Percentiles rank a stretch among this genome's conserved stretches.
Evolutionary conservation across 2,329 filamentous ascomycete genomes (phyloP).

Genomic region (Lasiodiplodia theobromae): DNA sequence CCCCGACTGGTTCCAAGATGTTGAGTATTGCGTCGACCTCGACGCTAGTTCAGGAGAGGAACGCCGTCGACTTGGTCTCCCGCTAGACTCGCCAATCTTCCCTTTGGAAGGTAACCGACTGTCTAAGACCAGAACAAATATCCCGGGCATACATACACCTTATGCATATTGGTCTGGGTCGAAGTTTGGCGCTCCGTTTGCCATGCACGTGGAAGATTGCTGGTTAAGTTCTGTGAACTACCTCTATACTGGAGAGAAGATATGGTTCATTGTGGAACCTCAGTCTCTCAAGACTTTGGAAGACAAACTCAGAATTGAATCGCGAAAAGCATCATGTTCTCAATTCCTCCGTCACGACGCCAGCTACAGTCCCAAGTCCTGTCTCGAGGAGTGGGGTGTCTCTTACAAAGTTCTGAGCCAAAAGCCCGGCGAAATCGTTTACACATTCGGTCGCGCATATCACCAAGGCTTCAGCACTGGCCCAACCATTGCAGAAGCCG

Average conservation of each 20-base stretch:
- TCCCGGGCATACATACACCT: neutral
- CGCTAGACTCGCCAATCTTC: neutral
- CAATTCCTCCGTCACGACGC: constrained; percentile 11
- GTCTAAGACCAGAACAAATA: neutral
- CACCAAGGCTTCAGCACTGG: constrained; percentile 19
- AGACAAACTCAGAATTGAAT: neutral
- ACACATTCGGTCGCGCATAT: neutral
- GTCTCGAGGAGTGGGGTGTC: constrained; percentile 7
- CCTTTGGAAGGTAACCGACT: neutral
- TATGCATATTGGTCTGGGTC: neutral
- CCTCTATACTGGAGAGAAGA: constrained; percentile 8
- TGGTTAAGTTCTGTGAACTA: neutral
- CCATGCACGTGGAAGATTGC: constrained; percentile 6
- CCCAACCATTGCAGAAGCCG: constrained; percentile 1
- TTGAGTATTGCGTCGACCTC: neutral
- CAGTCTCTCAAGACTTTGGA: neutral
- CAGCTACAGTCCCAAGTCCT: neutral
- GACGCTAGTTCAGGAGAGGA: neutral
- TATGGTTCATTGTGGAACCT: neutral
- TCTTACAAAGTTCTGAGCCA: constrained; percentile 5
- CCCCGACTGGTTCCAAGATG: neutral
- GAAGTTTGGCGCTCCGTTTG: neutral
- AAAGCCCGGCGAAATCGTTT: neutral
- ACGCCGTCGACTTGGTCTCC: neutral
- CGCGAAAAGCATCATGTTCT: neutral